phyloP scores from a whole-genome alignment of 306 rosid genomes.

The Dryas drummondii region DNA sequence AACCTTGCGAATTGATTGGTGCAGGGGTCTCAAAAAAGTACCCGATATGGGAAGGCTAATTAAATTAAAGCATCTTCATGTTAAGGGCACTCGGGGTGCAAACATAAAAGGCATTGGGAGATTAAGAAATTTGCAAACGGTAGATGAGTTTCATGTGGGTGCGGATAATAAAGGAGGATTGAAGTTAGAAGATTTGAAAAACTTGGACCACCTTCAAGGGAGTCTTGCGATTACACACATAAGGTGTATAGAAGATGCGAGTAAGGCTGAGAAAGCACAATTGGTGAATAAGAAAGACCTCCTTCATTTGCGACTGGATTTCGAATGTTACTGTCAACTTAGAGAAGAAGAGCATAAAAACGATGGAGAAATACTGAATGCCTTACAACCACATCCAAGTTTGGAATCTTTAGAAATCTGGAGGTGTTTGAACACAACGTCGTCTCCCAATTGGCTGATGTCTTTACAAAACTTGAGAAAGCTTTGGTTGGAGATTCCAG shows the following conservation, averaged over 20 bases:
- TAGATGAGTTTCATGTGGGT: no score
- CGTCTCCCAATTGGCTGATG: constrained; percentile 18
- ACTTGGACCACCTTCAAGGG: no score
- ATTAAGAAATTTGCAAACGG: no score
- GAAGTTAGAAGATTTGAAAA: no score
- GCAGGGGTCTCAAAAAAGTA: not conserved
- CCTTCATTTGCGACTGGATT: not conserved
- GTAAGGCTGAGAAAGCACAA: not conserved
- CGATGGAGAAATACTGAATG: constrained; percentile 2
- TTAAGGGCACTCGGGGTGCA: no score
- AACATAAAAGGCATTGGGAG: no score
- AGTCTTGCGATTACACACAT: no score
- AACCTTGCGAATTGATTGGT: not conserved
- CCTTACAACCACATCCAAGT: constrained; percentile 15
- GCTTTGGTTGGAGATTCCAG: not conserved
- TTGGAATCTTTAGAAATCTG: not conserved
- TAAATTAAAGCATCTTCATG: constrained; percentile 13
- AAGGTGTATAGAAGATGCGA: no score
- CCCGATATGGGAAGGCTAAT: constrained; percentile 19
- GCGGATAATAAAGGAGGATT: no score
- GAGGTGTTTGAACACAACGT: not conserved
- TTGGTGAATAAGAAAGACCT: not conserved
- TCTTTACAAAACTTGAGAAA: not conserved
- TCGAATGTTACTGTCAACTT: not conserved
- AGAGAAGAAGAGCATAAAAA: not conserved